A percentile compares a stretch with the other conserved stretches of the same genome.
Evolutionary conservation across 2,329 filamentous ascomycete species (phyloP).

Genomic region (Aureobasidium sp.): DNA sequence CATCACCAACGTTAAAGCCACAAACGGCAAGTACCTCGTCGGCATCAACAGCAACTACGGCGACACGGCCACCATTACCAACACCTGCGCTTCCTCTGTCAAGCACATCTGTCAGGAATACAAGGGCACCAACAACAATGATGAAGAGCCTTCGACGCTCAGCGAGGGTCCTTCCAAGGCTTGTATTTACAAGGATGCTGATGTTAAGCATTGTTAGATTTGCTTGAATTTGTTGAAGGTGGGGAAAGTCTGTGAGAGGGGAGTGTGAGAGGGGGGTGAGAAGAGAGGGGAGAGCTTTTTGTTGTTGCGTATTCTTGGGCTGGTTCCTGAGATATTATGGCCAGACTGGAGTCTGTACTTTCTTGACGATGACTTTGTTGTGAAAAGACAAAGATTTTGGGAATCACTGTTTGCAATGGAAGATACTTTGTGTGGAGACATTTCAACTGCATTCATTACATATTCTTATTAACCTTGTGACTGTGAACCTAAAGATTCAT

Average conservation of each 20-base stretch:
- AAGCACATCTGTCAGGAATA: conserved; percentile 32
- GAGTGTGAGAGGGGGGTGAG: background rate
- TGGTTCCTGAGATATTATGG: background rate
- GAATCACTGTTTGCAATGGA: background rate
- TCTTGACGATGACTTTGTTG: background rate
- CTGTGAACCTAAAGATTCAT: background rate
- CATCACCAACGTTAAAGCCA: conserved; percentile 38
- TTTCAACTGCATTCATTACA: background rate
- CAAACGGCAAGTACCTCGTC: conserved; percentile 37
- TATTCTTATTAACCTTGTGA: background rate
- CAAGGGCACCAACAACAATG: conserved; percentile 29
- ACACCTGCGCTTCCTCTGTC: conserved; percentile 33
- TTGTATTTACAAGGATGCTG: conserved; percentile 28
- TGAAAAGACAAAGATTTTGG: background rate
- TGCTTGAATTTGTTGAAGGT: too few species aligned
- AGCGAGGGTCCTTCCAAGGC: conserved; percentile 26
- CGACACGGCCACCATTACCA: conserved; percentile 39
- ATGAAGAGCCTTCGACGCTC: conserved; percentile 29
- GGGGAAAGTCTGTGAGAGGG: too few species aligned
- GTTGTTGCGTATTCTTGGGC: background rate
- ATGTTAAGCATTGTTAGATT: conserved; percentile 20
- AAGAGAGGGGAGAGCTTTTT: background rate
- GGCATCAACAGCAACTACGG: conserved; percentile 48
- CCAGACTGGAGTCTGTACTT: background rate
- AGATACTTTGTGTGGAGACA: background rate